Evolutionary conservation across 768 basidiomycete species (phyloP).

Genomic region (Pisolithus microcarpus): DNA sequence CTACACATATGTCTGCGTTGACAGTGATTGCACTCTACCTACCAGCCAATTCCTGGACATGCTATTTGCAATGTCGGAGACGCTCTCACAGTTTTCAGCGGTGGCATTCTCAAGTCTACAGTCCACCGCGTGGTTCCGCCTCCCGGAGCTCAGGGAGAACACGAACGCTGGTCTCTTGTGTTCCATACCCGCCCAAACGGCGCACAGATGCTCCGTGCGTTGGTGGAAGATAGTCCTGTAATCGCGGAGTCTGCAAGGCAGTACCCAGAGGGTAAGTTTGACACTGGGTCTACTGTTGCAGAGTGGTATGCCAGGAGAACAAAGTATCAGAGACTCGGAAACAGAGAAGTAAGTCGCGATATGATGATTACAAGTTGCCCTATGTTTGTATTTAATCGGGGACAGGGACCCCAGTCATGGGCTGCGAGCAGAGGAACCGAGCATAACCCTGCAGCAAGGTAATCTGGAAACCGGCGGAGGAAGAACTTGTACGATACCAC

Average conservation of each 20-base stretch:
- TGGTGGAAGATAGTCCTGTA: constrained; percentile 43
- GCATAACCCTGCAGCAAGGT: constrained; percentile 18
- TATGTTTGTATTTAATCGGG: not conserved
- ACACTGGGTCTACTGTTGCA: constrained; percentile 30
- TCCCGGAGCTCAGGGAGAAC: constrained; percentile 45
- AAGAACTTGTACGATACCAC: no score
- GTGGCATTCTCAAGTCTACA: constrained; percentile 57
- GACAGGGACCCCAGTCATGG: constrained; percentile 27
- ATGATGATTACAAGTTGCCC: no score
- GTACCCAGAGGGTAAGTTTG: constrained; percentile 30
- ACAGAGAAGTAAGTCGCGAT: constrained; percentile 31
- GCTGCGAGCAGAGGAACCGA: constrained; percentile 24
- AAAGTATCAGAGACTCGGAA: constrained; percentile 35
- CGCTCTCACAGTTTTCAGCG: constrained; percentile 54
- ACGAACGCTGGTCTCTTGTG: constrained; percentile 59
- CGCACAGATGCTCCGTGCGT: constrained; percentile 41
- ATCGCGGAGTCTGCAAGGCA: constrained; percentile 39
- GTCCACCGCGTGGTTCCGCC: constrained; percentile 60
- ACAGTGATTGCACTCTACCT: not conserved
- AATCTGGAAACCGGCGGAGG: not conserved
- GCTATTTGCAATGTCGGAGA: constrained; percentile 61
- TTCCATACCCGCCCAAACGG: constrained; percentile 63
- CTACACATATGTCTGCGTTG: not conserved
- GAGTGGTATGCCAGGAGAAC: constrained; percentile 38
- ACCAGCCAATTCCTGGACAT: constrained; percentile 45